A percentile compares a stretch with the other conserved stretches of the same genome.
Conservation (phyloP, 139 green algal genomes). For the Chlamydomonas sp. region DNA sequence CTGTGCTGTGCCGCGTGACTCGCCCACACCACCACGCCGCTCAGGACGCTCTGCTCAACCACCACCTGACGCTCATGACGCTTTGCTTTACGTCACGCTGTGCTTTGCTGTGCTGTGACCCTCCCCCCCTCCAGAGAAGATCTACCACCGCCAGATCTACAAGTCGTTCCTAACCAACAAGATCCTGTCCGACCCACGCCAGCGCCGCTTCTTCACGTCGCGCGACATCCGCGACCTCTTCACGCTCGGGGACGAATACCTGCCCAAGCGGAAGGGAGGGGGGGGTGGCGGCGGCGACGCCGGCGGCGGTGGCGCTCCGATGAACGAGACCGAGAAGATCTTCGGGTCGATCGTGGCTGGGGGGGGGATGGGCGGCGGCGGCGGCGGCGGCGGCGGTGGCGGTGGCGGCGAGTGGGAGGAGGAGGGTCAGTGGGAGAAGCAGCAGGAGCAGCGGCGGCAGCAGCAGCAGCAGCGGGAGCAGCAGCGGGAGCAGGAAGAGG, state of each 20-base stretch:
- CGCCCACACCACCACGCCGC: no score
- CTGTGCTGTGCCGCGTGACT: background rate
- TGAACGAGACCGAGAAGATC: background rate
- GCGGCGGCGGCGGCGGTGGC: background rate
- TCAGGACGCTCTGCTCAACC: no score
- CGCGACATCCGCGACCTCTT: conserved; percentile 90
- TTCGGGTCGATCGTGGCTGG: no score
- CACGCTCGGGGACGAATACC: conserved; percentile 71
- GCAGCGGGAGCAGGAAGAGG: no score
- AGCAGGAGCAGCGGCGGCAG: no score
- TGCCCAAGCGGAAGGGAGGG: conserved; percentile 6
- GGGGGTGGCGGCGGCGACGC: background rate
- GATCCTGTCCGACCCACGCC: conserved; percentile 83
- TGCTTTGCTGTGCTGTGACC: background rate
- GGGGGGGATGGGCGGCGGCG: conserved; percentile 4
- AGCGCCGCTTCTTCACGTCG: conserved; percentile 87
- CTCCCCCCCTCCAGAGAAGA: conserved; percentile 46
- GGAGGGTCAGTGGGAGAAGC: background rate
- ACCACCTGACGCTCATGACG: no score
- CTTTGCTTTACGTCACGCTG: no score
- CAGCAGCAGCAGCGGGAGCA: no score
- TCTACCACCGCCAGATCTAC: conserved; percentile 91
- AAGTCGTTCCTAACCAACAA: conserved; percentile 87
- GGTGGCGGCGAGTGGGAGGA: background rate
- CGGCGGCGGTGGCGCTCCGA: background rate